phyloP scores from a whole-genome alignment of 2,329 filamentous ascomycete species.

The Fusarium zealandicum region DNA sequence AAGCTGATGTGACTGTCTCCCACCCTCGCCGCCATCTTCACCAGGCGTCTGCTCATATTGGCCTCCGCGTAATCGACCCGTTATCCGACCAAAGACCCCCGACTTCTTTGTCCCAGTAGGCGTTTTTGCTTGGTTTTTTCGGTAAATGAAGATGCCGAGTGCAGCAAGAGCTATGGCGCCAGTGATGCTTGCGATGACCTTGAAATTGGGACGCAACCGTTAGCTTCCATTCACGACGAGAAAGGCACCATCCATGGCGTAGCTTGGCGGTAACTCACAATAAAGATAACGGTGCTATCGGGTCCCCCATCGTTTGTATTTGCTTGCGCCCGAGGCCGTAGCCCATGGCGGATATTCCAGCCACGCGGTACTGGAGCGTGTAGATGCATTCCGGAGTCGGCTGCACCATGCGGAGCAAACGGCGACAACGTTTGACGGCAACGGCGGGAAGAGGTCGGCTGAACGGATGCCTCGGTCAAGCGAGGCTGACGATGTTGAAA shows the following conservation, averaged over 20 bases:
- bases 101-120: conserved; percentile 23
- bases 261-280: conserved; percentile 30
- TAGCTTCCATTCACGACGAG: not conserved
- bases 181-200: conserved; percentile 34
- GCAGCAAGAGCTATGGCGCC: conserved; percentile 18
- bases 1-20: conserved; percentile 39
- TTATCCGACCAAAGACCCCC: conserved; percentile 33
- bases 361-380: conserved; percentile 31
- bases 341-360: conserved; percentile 26
- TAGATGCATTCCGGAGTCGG: conserved; percentile 33
- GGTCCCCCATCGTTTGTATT: conserved; percentile 4
- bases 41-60: conserved; percentile 45
- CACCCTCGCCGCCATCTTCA: conserved; percentile 40
- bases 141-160: conserved; percentile 27
- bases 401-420: conserved; percentile 27
- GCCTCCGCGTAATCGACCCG: conserved; percentile 17
- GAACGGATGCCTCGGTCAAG: conserved; percentile 13
- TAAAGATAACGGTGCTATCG: conserved; percentile 31
- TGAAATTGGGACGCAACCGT: not conserved
- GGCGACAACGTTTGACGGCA: conserved; percentile 6
- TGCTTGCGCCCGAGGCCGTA: conserved; percentile 11
- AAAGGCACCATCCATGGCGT: not conserved
- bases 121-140: conserved; percentile 26
- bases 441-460: conserved; percentile 10
- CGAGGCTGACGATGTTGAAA: conserved; percentile 16